Evolutionary conservation across 139 green algal species (phyloP).

Genomic region (Diplosphaera chodatii): DNA sequence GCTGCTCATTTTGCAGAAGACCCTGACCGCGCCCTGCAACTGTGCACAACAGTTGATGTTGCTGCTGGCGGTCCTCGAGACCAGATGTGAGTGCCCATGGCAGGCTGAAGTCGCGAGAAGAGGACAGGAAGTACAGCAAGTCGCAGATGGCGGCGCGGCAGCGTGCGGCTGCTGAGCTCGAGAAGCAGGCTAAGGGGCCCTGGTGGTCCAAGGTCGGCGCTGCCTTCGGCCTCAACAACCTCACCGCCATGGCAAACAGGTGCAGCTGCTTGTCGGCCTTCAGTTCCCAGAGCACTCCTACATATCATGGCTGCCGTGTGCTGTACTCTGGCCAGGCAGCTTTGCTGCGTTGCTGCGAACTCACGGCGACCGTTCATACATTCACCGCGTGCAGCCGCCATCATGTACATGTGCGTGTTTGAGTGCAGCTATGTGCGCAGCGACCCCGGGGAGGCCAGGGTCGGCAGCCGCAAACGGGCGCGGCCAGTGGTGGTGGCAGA

Average conservation of each 20-base stretch:
- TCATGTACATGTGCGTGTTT: too few relatives aligned
- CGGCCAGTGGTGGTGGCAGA: not conserved
- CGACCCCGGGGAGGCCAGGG: not conserved
- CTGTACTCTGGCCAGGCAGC: too few relatives aligned
- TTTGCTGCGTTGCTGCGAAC: too few relatives aligned
- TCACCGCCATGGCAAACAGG: not conserved
- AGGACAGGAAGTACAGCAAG: not conserved
- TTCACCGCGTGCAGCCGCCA: too few relatives aligned
- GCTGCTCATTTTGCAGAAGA: not conserved
- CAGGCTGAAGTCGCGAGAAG: not conserved
- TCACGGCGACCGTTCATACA: too few relatives aligned
- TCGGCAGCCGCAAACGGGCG: not conserved
- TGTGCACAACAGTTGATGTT: too few relatives aligned
- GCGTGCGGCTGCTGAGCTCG: not conserved
- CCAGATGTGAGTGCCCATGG: too few relatives aligned
- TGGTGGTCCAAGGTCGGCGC: not conserved
- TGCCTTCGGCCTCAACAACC: not conserved
- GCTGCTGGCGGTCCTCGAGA: too few relatives aligned
- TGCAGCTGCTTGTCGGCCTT: not conserved
- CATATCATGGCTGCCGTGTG: too few relatives aligned
- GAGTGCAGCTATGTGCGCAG: not conserved
- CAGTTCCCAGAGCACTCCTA: too few relatives aligned
- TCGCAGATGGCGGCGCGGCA: not conserved
- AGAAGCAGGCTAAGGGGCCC: not conserved
- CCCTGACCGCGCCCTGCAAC: too few relatives aligned